Percentiles rank a stretch among this genome's conserved stretches.
Evolutionary conservation across 2,329 filamentous ascomycete species (phyloP).

Genomic region (Arthrinium phaeospermum): DNA sequence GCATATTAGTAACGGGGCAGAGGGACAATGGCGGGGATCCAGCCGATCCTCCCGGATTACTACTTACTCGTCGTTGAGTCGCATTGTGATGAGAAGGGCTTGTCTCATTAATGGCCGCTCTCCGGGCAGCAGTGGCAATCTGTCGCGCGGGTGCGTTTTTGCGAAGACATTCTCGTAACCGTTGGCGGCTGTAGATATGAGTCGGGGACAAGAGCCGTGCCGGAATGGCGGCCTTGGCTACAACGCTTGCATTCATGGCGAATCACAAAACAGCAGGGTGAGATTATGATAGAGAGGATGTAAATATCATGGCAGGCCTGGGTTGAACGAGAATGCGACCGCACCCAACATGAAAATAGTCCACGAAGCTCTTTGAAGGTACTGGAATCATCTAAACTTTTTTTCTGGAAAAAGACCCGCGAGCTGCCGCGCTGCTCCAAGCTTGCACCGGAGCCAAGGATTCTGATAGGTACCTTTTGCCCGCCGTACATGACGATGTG

Average conservation of each 20-base stretch:
- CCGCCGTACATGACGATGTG: conserved; percentile 9
- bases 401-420: conserved; percentile 14
- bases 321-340: conserved; percentile 10
- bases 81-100: conserved; percentile 16
- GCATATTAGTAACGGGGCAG: conserved; percentile 1
- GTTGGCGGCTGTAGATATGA: conserved; percentile 46
- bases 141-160: conserved; percentile 36
- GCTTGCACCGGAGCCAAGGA: neutral
- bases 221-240: conserved; percentile 53
- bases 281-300: neutral
- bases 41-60: conserved; percentile 18
- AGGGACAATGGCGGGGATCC: conserved; percentile 15
- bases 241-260: conserved; percentile 54
- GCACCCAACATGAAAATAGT: neutral
- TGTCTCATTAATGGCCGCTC: conserved; percentile 26
- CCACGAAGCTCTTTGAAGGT: conserved; percentile 21
- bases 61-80: conserved; percentile 23
- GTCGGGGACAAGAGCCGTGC: conserved; percentile 52
- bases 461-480: neutral
- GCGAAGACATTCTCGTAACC: conserved; percentile 47
- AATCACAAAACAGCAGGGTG: neutral
- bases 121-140: conserved; percentile 32
- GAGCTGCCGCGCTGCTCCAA: conserved; percentile 16
- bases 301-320: conserved; percentile 12
- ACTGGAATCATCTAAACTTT: conserved; percentile 27